These are phyloP conservation scores for Aspergillus aculeatus DNA, from an alignment of 2,329 filamentous ascomycete species.

Conservation along the genomic window DNA sequence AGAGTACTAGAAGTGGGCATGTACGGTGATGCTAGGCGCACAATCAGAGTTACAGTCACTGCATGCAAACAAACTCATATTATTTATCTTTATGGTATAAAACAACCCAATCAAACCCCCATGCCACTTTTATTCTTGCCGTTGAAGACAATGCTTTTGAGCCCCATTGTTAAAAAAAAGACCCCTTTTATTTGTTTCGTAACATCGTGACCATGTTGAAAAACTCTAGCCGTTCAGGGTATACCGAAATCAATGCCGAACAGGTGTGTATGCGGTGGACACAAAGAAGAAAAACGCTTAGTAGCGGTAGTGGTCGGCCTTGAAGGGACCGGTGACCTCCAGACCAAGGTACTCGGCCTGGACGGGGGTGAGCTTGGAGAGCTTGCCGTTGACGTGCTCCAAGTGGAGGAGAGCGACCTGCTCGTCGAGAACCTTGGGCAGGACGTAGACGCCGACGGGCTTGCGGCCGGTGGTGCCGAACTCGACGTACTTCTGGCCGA, in stretches of 20 bases:
- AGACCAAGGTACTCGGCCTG: constrained; percentile 96
- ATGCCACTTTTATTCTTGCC: constrained; percentile 49
- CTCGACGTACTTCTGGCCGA: constrained; percentile 91
- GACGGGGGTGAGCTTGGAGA: constrained; percentile 77
- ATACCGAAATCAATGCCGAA: constrained; percentile 55
- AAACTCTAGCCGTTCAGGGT: constrained; percentile 42
- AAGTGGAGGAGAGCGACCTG: constrained; percentile 95
- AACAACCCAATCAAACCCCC: constrained; percentile 37
- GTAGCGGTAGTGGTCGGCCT: constrained; percentile 74
- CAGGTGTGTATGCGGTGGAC: background rate
- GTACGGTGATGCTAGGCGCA: no score
- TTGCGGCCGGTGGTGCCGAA: constrained; percentile 92
- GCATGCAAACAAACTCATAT: background rate
- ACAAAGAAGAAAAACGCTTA: background rate
- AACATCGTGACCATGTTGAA: constrained; percentile 61
- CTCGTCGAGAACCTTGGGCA: constrained; percentile 99
- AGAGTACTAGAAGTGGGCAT: no score
- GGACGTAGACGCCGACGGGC: constrained; percentile 86
- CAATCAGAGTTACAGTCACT: no score
- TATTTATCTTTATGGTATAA: constrained; percentile 1
- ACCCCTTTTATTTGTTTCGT: constrained; percentile 53
- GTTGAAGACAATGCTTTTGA: constrained; percentile 62
- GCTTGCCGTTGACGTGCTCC: constrained; percentile 89
- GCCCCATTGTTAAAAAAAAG: constrained; percentile 42
- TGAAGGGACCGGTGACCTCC: constrained; percentile 84